Evolutionary conservation across 1,139 yeast species (phyloP).

Genomic region (Sugiyamaella pinicola): DNA sequence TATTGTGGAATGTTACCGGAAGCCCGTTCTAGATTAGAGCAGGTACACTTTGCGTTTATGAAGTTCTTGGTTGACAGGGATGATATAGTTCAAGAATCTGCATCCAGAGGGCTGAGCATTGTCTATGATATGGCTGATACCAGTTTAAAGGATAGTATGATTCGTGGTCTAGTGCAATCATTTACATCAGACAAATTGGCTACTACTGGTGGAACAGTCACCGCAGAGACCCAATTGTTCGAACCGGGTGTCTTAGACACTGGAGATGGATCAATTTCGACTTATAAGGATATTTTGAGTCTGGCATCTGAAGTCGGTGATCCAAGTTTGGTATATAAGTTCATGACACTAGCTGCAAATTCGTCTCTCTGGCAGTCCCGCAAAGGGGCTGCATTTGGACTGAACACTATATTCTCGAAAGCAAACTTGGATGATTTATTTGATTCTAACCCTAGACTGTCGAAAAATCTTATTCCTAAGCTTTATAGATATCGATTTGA

Average conservation of each 20-base stretch:
- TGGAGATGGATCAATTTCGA: slow-evolving; percentile 82
- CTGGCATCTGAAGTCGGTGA: slow-evolving; percentile 95
- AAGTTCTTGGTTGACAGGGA: slow-evolving; percentile 75
- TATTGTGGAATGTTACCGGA: slow-evolving; percentile 58
- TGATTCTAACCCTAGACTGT: slow-evolving; percentile 54
- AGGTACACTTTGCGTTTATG: slow-evolving; percentile 73
- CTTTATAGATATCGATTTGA: slow-evolving; percentile 83
- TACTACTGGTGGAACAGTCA: slow-evolving; percentile 64
- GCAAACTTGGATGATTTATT: slow-evolving; percentile 70
- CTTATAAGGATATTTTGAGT: slow-evolving; percentile 75
- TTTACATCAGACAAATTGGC: slow-evolving; percentile 68
- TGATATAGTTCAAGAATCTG: slow-evolving; percentile 86
- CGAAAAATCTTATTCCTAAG: slow-evolving; percentile 72
- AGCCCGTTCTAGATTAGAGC: slow-evolving; percentile 51
- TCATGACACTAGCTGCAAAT: slow-evolving; percentile 88
- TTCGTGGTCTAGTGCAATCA: slow-evolving; percentile 72
- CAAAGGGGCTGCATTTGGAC: slow-evolving; percentile 91
- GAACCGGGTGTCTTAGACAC: slow-evolving; percentile 80
- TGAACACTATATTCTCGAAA: slow-evolving; percentile 81
- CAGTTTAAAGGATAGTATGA: slow-evolving; percentile 70
- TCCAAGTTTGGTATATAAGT: slow-evolving; percentile 89
- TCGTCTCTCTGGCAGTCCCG: slow-evolving; percentile 91
- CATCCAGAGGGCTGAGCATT: slow-evolving; percentile 82
- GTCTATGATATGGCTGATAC: slow-evolving; percentile 76
- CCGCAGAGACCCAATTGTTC: slow-evolving; percentile 79